Percentiles rank a stretch among this genome's conserved stretches.
phyloP scores from a whole-genome alignment of 2,329 filamentous ascomycete species.

The Fusarium sp. region DNA sequence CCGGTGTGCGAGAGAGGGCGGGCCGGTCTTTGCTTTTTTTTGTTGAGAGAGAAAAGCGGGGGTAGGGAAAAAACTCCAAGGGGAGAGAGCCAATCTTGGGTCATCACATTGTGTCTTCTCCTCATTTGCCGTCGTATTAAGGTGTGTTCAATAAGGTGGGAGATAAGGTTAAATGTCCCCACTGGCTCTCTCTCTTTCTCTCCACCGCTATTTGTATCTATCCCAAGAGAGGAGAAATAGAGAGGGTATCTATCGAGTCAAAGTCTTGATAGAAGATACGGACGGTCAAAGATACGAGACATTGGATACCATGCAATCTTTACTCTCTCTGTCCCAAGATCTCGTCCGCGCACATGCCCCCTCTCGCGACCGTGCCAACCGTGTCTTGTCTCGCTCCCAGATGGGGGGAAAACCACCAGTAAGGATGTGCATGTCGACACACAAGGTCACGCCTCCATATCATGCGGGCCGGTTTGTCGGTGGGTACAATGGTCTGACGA shows the following conservation, averaged over 20 bases:
- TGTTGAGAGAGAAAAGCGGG: slow-evolving; percentile 12
- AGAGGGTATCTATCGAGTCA: neutral
- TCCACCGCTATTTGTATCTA: slow-evolving; percentile 1
- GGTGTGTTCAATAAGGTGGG: slow-evolving; percentile 7
- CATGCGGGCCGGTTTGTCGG: slow-evolving; percentile 13
- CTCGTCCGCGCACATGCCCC: neutral
- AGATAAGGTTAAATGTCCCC: slow-evolving; percentile 37
- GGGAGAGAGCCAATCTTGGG: slow-evolving; percentile 13
- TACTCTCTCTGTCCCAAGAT: neutral
- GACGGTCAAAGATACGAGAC: neutral
- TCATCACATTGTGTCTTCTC: slow-evolving; percentile 32
- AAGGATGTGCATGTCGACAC: neutral
- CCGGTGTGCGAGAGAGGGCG: neutral
- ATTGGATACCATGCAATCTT: neutral
- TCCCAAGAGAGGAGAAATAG: neutral
- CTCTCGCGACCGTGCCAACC: slow-evolving; percentile 1
- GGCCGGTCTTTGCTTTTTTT: neutral
- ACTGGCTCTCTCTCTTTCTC: slow-evolving; percentile 19
- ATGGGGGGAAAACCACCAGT: neutral
- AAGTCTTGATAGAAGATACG: neutral
- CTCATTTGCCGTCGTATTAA: slow-evolving; percentile 18
- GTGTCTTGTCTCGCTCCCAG: neutral
- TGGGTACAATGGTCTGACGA: slow-evolving; percentile 25
- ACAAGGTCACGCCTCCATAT: slow-evolving; percentile 15
- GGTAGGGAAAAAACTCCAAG: neutral